phyloP scores from a whole-genome alignment of 2,329 filamentous ascomycete species.

The Cladosporium sp. region DNA sequence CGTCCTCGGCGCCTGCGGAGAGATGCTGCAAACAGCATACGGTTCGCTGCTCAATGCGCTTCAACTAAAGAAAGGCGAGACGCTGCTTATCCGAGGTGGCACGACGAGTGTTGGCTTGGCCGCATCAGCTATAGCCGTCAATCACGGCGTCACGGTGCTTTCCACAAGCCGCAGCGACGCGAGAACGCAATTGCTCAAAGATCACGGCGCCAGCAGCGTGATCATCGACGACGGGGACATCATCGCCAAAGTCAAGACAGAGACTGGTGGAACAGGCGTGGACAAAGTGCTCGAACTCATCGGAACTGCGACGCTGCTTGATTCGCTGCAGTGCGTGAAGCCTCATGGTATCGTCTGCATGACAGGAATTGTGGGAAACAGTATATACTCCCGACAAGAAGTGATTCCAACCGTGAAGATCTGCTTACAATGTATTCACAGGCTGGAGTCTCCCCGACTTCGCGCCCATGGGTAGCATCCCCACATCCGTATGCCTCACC shows the following conservation, averaged over 20 bases:
- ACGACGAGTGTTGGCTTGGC: constrained; percentile 52
- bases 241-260: constrained; percentile 37
- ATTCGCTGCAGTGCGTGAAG: constrained; percentile 45
- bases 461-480: constrained; percentile 47
- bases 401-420: neutral
- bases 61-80: constrained; percentile 42
- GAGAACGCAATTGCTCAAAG: constrained; percentile 41
- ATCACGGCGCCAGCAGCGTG: constrained; percentile 45
- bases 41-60: constrained; percentile 46
- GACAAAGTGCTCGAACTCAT: constrained; percentile 52
- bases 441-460: constrained; percentile 42
- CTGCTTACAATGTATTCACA: constrained; percentile 15
- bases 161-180: constrained; percentile 43
- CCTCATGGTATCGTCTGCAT: constrained; percentile 47
- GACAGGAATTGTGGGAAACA: constrained; percentile 49
- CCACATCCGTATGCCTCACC: constrained; percentile 43
- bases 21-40: constrained; percentile 55
- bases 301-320: constrained; percentile 44
- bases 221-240: constrained; percentile 47
- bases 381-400: neutral
- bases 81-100: constrained; percentile 51
- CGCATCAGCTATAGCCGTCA: constrained; percentile 48
- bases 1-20: constrained; percentile 49
- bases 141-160: constrained; percentile 42
- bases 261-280: constrained; percentile 33